Evolutionary conservation across 169 alveolate genomes (phyloP).

Genomic region (Cryptosporidium canis): DNA sequence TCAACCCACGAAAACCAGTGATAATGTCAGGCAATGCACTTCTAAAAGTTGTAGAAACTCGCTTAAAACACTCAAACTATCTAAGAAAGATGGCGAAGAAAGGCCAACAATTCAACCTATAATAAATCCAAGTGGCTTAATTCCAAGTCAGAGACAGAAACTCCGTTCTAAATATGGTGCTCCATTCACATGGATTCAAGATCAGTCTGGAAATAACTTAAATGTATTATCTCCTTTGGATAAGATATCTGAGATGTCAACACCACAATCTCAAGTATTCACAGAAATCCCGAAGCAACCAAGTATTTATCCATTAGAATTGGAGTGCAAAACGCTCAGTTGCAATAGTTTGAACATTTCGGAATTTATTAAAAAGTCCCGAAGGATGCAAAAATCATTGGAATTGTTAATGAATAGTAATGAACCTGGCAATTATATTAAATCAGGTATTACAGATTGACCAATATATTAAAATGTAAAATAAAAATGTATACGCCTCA

Average conservation of each 20-base stretch:
- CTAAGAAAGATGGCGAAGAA: neutral
- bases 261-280: slow-evolving; percentile 31
- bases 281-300: slow-evolving; percentile 65
- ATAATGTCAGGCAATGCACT: neutral
- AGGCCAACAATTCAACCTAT: neutral
- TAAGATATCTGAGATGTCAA: neutral
- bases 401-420: neutral
- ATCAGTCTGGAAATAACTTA: neutral
- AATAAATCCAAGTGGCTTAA: neutral
- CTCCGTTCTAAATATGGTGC: slow-evolving; percentile 17
- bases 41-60: neutral
- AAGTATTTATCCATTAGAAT: slow-evolving; percentile 54
- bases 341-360: neutral
- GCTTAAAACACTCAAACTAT: neutral
- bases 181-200: slow-evolving; percentile 57
- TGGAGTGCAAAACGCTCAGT: neutral
- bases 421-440: neutral
- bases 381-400: slow-evolving; percentile 23
- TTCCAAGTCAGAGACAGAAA: slow-evolving; percentile 3
- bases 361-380: slow-evolving; percentile 34
- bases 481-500: neutral
- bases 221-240: neutral
- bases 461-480: neutral
- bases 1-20: neutral
- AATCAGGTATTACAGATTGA: neutral